Evolutionary conservation across 1,284 basidiomycete species (phyloP).

Genomic region (Naganishia albida): DNA sequence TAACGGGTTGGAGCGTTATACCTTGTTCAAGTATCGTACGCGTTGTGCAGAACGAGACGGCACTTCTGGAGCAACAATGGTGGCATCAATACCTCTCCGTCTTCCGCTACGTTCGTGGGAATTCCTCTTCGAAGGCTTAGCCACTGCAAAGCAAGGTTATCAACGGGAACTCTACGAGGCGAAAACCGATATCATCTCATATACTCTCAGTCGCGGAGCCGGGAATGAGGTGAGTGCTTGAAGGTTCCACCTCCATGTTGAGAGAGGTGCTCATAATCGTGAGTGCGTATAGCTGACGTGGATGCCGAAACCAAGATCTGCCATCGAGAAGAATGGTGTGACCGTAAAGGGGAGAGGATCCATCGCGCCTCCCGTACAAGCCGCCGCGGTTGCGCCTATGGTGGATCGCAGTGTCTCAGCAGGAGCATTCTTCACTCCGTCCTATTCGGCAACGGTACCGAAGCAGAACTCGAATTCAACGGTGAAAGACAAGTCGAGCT

Average conservation of each 20-base stretch:
- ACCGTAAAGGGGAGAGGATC: too few species aligned
- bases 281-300: slow-evolving; percentile 3
- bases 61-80: neutral
- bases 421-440: slow-evolving; percentile 4
- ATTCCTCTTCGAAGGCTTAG: slow-evolving; percentile 8
- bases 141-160: slow-evolving; percentile 6
- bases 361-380: neutral
- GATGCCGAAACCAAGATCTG: slow-evolving; percentile 8
- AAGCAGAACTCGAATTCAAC: neutral
- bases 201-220: slow-evolving; percentile 4
- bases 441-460: neutral
- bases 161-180: slow-evolving; percentile 15
- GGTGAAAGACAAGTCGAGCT: too few species aligned
- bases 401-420: neutral
- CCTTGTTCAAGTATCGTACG: slow-evolving; percentile 2
- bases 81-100: neutral
- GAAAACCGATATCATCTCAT: slow-evolving; percentile 6
- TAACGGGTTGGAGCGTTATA: slow-evolving; percentile 19
- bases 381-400: neutral
- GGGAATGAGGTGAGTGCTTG: slow-evolving; percentile 4
- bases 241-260: neutral
- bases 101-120: slow-evolving; percentile 7
- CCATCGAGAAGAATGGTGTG: neutral
- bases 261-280: neutral
- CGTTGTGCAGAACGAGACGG: neutral